Base-by-base conservation (phyloP, 75 land plant genomes). In the Pinus taeda region DNA sequence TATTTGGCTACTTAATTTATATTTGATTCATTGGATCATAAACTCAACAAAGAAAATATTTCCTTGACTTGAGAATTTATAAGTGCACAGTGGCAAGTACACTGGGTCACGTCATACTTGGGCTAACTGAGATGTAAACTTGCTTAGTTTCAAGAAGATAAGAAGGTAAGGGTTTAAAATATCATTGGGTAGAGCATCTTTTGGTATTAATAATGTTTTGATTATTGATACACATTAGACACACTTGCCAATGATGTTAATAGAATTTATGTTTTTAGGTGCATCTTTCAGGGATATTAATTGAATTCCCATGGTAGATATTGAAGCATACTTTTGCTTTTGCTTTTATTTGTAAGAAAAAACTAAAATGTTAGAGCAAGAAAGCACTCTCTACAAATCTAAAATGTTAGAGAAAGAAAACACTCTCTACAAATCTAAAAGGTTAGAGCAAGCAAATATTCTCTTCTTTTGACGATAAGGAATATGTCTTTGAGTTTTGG, bases 1-100 rank as follows among this genome's bases (percentile, higher is more conserved):
- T 26, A 15, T 29, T 18, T 15, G 11, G 21, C 42, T 69, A 22
- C 71, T 18, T 24, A 30, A 42, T 17, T 20, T 69, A 18, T 69
- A 20, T 39, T 26, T 69, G 45, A 11, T 69, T 69, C 42, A 42
- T 69, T 69, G 9, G 53, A 69, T 20, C 71, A 17, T 65, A 20
- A 65, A 18, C 20, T 39, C 53, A 69, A 65, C 30, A 30, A 42
- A 65, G 42, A n/a, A 20, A 69, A 69, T 69, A 69, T 37, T 67
- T 65, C 39, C 36, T 37, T 69, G 71, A 69, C 45, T n/a, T 15
- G 20, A 36, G 71, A 45, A 45, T 69, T 42, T 18, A 69, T 69
- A 9, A 37, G 9, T 37, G 45, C 20, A 36, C 8, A 14, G 17
- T 64, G 67, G 37, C 15, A 30, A 36, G 67, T 36, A 30, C 20